Evolutionary conservation across 495 filamentous ascomycete species (phyloP), one percentile per base, ranked within the genome.

Genomic region (Delitschia confertaspora): DNA sequence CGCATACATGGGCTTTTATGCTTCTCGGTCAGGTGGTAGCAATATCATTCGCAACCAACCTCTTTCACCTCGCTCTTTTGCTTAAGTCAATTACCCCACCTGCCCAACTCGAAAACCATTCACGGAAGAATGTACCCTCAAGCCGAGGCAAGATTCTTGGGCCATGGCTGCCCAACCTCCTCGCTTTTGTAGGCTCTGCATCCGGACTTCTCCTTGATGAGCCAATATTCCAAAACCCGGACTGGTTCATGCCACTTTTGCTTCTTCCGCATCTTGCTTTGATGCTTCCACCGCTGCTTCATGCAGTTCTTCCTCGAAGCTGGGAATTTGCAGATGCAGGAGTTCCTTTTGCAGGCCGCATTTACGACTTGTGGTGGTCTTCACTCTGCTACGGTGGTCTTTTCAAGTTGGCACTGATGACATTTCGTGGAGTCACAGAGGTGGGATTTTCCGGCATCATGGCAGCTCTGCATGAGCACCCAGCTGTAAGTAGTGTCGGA

Each of bases 1-100:
- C 56, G 8, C 48, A 54, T 29, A 56, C 59, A 4, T 62, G 57
- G 59, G 61, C 58, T 5, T 64, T 60, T 42, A 60, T 64, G 41
- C 42, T 53, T 7, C 45, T 64, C 1, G 50, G 49, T 16, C 61
- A 64, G 36, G 47, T 64, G 9, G 54, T 62, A 9, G 56, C 57
- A 2, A 53, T 64, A 35, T 57, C 57, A 17, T 64, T 60, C 42
- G 50, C 55, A 10, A 53, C 53, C 21, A 64, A 64, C 35, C 52
- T 64, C 11, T 64, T 64, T 47, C 54, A 58, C 42, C 11, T 64
- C 7, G 48, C 56, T 8, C 17, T 57, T 2, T 35, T 50, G 1
- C 24, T 57, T 2, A 50, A 38, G 23, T 49, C 53, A 6, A 38
- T 42, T 2, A 18, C 51, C 3, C n/a, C 33, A 1, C 17, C 34